Percentiles rank a stretch among this genome's conserved stretches.
Evolutionary conservation across 257 asterid genomes (phyloP).

Genomic region (Lavandula angustifolia): DNA sequence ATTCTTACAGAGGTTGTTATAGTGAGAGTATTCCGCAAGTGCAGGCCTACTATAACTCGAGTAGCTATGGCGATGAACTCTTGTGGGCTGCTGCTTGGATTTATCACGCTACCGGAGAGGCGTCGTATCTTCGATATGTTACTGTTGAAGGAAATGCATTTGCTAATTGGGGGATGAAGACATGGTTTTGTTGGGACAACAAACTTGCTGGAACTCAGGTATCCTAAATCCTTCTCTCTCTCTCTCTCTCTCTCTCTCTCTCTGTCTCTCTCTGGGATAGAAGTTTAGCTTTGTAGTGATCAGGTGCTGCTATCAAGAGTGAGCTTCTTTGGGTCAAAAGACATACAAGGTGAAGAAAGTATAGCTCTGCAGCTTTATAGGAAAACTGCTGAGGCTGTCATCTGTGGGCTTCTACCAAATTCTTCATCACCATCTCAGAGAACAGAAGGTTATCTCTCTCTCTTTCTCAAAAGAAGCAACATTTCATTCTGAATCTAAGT

Average conservation of each 20-base stretch:
- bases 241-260: too few relatives aligned
- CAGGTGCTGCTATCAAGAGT: conserved; percentile 67
- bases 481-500: too few relatives aligned
- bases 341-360: conserved; percentile 40
- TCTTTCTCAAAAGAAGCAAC: background rate
- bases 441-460: conserved; percentile 47
- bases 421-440: conserved; percentile 44
- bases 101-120: conserved; percentile 56
- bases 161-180: conserved; percentile 53
- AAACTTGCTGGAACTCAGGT: conserved; percentile 69
- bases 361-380: conserved; percentile 59
- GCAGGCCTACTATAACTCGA: conserved; percentile 54
- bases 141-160: conserved; percentile 42
- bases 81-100: conserved; percentile 85
- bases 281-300: background rate
- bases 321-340: conserved; percentile 45
- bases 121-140: conserved; percentile 41
- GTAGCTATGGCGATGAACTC: conserved; percentile 68
- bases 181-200: conserved; percentile 71
- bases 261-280: too few relatives aligned
- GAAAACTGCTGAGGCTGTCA: conserved; percentile 54
- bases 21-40: conserved; percentile 50
- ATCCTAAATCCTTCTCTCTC: background rate
- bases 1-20: conserved; percentile 53
- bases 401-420: conserved; percentile 63